These are phyloP conservation scores for Beauveria asiatica DNA, from an alignment of 2,329 filamentous ascomycete species.

Conservation along the genomic window DNA sequence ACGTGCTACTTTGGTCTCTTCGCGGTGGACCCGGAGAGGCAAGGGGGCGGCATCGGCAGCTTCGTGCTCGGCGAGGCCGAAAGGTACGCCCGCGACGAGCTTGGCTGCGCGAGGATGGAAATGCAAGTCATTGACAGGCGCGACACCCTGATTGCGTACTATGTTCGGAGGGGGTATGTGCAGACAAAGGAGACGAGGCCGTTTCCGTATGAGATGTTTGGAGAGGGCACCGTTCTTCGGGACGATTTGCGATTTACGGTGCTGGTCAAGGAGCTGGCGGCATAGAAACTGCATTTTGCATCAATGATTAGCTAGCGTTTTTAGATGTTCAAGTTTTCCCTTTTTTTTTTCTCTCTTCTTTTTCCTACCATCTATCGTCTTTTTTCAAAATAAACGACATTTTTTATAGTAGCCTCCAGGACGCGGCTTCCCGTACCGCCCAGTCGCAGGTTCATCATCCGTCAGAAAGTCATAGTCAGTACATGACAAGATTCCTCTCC, in stretches of 20 bases:
- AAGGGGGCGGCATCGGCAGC: constrained; percentile 36
- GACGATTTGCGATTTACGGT: constrained; percentile 36
- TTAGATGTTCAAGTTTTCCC: too few relatives aligned
- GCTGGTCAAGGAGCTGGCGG: constrained; percentile 29
- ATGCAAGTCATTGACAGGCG: constrained; percentile 37
- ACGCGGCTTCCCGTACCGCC: constrained; percentile 13
- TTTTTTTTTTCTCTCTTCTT: too few relatives aligned
- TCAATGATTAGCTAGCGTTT: background rate
- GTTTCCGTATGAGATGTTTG: constrained; percentile 34
- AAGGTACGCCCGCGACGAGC: constrained; percentile 23
- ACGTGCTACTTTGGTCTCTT: constrained; percentile 39
- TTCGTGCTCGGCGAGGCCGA: constrained; percentile 34
- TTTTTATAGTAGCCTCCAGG: constrained; percentile 15
- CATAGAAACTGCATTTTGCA: background rate
- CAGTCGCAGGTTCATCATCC: constrained; percentile 5
- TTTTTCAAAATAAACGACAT: background rate
- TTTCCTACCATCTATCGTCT: too few relatives aligned
- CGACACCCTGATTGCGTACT: constrained; percentile 37
- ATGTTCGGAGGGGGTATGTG: constrained; percentile 33
- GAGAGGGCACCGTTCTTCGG: constrained; percentile 27
- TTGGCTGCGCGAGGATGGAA: constrained; percentile 29
- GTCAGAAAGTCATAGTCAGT: constrained; percentile 17
- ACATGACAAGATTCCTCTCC: constrained; percentile 23
- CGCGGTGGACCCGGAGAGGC: constrained; percentile 34
- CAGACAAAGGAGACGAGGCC: constrained; percentile 29